These are phyloP conservation scores for Corymbia maculata DNA, from an alignment of 345 rosid species.

Conservation along the genomic window DNA sequence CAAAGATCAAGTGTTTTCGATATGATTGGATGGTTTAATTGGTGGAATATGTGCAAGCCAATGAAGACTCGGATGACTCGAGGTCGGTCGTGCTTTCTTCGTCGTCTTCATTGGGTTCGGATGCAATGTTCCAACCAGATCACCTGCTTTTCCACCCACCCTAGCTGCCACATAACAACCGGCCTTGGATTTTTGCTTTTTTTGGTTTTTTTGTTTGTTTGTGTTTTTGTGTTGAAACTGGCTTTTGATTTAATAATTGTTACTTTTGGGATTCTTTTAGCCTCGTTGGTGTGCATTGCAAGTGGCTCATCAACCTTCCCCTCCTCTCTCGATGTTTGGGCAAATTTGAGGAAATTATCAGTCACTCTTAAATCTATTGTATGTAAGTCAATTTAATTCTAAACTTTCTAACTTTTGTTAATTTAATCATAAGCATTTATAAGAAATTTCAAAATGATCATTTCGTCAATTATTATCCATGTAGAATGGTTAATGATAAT, in stretches of 20 bases:
- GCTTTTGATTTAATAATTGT: background rate
- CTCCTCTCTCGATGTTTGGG: background rate
- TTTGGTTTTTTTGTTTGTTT: too few species aligned
- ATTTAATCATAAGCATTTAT: too few species aligned
- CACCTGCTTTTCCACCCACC: background rate
- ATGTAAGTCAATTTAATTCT: too few species aligned
- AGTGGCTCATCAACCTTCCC: background rate
- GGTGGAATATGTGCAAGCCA: background rate
- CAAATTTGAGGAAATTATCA: background rate
- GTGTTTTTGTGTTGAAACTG: background rate
- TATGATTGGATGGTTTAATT: background rate
- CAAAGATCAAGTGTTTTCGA: background rate
- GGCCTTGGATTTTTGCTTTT: background rate
- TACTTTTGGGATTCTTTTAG: background rate
- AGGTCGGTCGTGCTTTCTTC: background rate
- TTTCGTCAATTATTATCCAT: background rate
- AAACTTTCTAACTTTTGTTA: too few species aligned
- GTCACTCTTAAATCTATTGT: rapidly evolving
- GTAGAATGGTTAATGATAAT: background rate
- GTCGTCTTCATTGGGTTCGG: background rate
- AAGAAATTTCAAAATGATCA: background rate
- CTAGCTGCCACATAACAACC: background rate
- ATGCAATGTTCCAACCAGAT: background rate
- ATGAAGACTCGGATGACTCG: background rate
- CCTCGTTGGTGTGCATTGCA: background rate